phyloP scores from a whole-genome alignment of 768 basidiomycete species.

The Floccularia luteovirens region DNA sequence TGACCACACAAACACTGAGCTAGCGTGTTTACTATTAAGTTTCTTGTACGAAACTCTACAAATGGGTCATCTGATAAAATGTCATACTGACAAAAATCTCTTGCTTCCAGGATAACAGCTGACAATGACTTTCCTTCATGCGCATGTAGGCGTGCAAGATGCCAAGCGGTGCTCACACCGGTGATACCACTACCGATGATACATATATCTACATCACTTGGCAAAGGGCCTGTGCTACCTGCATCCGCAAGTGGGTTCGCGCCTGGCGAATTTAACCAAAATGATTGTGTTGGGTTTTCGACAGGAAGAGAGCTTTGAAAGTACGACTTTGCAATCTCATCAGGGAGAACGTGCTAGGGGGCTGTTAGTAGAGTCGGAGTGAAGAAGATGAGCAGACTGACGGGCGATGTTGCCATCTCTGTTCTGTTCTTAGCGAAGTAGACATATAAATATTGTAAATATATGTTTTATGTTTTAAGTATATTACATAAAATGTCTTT shows the following conservation, averaged over 20 bases:
- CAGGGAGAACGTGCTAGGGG: too few relatives aligned
- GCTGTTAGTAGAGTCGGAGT: too few relatives aligned
- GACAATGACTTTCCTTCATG: constrained; percentile 18
- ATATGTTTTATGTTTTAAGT: too few relatives aligned
- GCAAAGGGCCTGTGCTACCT: constrained; percentile 59
- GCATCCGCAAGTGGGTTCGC: constrained; percentile 61
- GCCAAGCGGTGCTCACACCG: constrained; percentile 68
- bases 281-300: constrained; percentile 58
- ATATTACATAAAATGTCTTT: too few relatives aligned
- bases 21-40: too few relatives aligned
- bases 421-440: constrained; percentile 4
- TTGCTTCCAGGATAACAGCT: constrained; percentile 71
- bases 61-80: constrained; percentile 83
- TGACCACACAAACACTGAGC: too few relatives aligned
- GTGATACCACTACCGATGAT: constrained; percentile 80
- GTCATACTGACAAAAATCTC: constrained; percentile 77
- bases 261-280: constrained; percentile 54
- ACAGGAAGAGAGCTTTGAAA: constrained; percentile 34
- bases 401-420: background rate
- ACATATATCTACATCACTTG: constrained; percentile 57
- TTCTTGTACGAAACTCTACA: too few relatives aligned
- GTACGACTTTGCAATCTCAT: too few relatives aligned
- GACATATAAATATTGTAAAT: too few relatives aligned
- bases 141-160: constrained; percentile 30
- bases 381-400: too few relatives aligned